Evolutionary conservation across 2,329 filamentous ascomycete genomes (phyloP).

Genomic region (Lanzia echinophila): DNA sequence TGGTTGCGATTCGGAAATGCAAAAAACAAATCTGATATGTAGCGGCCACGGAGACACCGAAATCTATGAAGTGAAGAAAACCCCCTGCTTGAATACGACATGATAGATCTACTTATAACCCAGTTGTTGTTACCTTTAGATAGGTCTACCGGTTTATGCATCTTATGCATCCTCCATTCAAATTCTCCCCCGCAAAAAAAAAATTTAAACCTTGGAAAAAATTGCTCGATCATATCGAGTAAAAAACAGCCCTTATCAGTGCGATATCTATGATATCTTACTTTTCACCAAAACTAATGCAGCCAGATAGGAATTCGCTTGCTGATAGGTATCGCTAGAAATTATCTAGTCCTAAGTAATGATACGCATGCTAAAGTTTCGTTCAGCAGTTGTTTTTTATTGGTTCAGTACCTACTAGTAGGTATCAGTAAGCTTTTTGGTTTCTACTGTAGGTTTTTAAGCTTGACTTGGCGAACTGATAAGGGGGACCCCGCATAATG

Average conservation of each 20-base stretch:
- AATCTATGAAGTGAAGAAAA: too few relatives aligned
- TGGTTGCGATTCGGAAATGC: too few relatives aligned
- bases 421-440: not conserved
- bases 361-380: too few relatives aligned
- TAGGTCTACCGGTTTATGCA: too few relatives aligned
- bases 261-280: not conserved
- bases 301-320: too few relatives aligned
- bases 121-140: not conserved
- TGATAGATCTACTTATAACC: not conserved
- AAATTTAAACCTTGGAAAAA: not conserved
- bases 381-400: too few relatives aligned
- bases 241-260: slow-evolving; percentile 1
- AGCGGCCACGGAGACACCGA: too few relatives aligned
- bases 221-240: slow-evolving; percentile 13
- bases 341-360: too few relatives aligned
- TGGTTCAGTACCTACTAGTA: slow-evolving; percentile 1
- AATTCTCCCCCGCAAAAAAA: not conserved
- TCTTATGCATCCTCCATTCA: not conserved
- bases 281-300: not conserved
- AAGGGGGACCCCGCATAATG: not conserved
- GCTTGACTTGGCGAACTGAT: not conserved
- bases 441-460: not conserved
- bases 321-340: too few relatives aligned
- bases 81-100: too few relatives aligned
- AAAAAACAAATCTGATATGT: too few relatives aligned